phyloP scores from a whole-genome alignment of 345 rosid genomes.

The Camelina neglecta region DNA sequence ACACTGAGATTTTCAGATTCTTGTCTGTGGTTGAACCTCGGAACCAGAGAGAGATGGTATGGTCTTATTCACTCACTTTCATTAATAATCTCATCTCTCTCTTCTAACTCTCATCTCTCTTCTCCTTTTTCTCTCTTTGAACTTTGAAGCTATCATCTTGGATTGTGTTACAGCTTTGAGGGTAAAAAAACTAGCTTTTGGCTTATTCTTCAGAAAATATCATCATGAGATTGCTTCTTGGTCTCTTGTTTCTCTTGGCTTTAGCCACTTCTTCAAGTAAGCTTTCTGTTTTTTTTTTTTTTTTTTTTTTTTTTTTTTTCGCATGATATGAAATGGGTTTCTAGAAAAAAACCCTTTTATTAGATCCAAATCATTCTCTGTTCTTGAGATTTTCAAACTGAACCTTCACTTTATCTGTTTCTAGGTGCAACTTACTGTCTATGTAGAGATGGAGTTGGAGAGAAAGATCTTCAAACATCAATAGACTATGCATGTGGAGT shows the following conservation, averaged over 20 bases:
- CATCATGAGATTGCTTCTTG: conserved; percentile 65
- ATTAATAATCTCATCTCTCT: conserved; percentile 24
- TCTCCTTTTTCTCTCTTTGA: conserved; percentile 12
- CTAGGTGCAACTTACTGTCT: conserved; percentile 73
- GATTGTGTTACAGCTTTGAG: conserved; percentile 13
- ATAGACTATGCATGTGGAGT: conserved; percentile 96
- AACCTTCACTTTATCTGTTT: conserved; percentile 3
- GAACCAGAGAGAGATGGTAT: conserved; percentile 41
- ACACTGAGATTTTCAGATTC: conserved; percentile 20
- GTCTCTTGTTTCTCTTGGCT: conserved; percentile 60
- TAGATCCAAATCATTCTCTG: neutral
- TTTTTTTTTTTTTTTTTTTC: neutral
- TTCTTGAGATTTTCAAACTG: conserved; percentile 12
- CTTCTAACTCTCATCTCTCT: conserved; percentile 1
- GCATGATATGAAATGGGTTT: conserved; percentile 22
- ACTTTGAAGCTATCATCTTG: conserved; percentile 29
- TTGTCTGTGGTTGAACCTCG: conserved; percentile 46
- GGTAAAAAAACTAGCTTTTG: neutral
- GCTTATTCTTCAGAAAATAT: neutral
- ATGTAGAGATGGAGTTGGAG: conserved; percentile 75
- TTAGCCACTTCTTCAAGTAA: conserved; percentile 68
- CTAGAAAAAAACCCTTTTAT: neutral
- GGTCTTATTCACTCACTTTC: conserved; percentile 34
- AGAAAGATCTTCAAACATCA: conserved; percentile 62
- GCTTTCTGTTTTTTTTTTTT: conserved; percentile 30